Base-by-base conservation (phyloP, 345 rosid species). In the Leavenworthia alabamica region DNA sequence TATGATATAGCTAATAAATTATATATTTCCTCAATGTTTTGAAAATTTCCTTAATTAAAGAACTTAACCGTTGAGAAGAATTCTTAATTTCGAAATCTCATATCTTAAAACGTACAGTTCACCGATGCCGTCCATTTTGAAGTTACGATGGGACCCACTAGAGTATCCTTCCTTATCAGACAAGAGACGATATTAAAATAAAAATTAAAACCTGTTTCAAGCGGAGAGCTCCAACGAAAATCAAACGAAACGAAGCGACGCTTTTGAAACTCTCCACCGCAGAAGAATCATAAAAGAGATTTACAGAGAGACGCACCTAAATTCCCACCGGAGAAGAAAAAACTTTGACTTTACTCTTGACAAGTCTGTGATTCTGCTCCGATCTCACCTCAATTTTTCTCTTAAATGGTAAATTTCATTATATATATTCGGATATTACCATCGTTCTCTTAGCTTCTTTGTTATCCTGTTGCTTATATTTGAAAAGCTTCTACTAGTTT, bases 41-140 rank as follows among this genome's bases (percentile, higher is more conserved):
- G 13, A 20, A 62, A 50, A 50, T 0, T 8, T 32, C 37, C 53
- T 31, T 22, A 24, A 24, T 32, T 7, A 1, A 54, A 10, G 37
- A 66, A 33, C 1, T 43, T 43, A 37, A 56, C 49, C 1, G 9
- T 1, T 56, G 20, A 56, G 15, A 64, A 53, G 26, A 52, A 55
- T 36, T 23, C 3, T 1, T 19, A 29, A 20, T 32, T 47, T 9
- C 1, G 22, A 61, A 61, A 33, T 20, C 40, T 42, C 17, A 9
- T 7, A 40, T 42, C 20, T 15, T 16, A 6, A 50, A 68, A 55
- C 70, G 55, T 65, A 44, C 8, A 66, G 2, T 12, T 5, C 6
- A 68, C 14, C 67, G 73, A 60, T 52, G 73, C 67, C 67, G 73
- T 68, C 67, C 67, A 52, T 43, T 60, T 60, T 10, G 11, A 52